phyloP scores from a whole-genome alignment of 2,329 filamentous ascomycete species.

The Coniochaeta ligniaria region DNA sequence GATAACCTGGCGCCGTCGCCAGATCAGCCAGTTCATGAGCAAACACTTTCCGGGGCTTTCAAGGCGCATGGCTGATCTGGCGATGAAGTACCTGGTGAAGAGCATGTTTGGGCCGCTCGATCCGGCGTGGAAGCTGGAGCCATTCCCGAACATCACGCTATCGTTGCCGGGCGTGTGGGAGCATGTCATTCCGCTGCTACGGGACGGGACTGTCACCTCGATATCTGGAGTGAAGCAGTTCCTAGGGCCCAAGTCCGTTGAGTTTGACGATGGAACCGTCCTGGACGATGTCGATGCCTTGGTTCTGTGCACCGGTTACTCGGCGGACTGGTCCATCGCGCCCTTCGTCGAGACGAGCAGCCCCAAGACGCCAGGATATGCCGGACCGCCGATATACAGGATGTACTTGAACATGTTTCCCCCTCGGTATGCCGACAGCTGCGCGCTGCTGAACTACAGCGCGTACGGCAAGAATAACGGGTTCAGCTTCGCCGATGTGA shows the following conservation, averaged over 20 bases:
- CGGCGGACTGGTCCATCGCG: constrained; percentile 20
- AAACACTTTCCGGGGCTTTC: constrained; percentile 11
- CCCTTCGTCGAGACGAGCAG: constrained; percentile 20
- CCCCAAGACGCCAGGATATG: constrained; percentile 15
- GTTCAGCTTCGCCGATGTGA: constrained; percentile 32
- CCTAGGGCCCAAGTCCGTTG: constrained; percentile 14
- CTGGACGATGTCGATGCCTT: constrained; percentile 21
- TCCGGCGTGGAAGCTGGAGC: constrained; percentile 21
- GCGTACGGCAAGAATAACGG: constrained; percentile 26
- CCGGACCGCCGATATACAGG: constrained; percentile 22
- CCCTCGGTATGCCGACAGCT: constrained; percentile 29
- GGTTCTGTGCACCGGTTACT: constrained; percentile 28
- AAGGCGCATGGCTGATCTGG: constrained; percentile 10
- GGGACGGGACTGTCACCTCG: constrained; percentile 17
- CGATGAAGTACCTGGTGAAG: constrained; percentile 9
- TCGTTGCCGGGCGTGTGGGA: constrained; percentile 18
- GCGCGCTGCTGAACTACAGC: constrained; percentile 33
- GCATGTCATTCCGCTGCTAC: constrained; percentile 17
- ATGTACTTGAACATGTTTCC: constrained; percentile 39
- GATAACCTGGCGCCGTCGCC: constrained; percentile 23
- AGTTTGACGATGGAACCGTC: constrained; percentile 20
- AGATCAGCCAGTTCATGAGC: constrained; percentile 21
- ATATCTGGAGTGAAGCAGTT: constrained; percentile 20
- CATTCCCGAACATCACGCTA: constrained; percentile 17
- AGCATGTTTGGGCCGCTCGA: constrained; percentile 15